Percentiles rank a stretch among this genome's conserved stretches.
Evolutionary conservation across 2,329 filamentous ascomycete species (phyloP).

Genomic region (Alternaria hordeiaustralica): DNA sequence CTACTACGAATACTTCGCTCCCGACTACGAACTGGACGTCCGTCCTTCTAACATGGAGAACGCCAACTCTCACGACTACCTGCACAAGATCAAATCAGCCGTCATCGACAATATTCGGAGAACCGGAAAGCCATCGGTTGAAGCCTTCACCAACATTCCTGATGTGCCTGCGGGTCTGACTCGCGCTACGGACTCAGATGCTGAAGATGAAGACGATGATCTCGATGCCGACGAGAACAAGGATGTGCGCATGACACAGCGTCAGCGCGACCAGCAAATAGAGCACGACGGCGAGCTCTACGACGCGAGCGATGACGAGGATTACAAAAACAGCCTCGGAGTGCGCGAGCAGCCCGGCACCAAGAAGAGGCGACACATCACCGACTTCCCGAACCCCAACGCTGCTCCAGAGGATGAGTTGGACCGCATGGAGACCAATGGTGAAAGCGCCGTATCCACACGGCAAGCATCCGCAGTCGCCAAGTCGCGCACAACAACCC

Average conservation of each 20-base stretch:
- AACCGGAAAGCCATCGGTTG: slow-evolving; percentile 64
- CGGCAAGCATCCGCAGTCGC: slow-evolving; percentile 35
- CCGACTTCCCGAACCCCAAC: slow-evolving; percentile 66
- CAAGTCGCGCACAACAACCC: slow-evolving; percentile 37
- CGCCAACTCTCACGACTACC: slow-evolving; percentile 70
- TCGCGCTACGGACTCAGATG: slow-evolving; percentile 68
- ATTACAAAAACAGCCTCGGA: slow-evolving; percentile 75
- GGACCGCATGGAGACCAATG: slow-evolving; percentile 37
- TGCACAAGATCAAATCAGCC: slow-evolving; percentile 70
- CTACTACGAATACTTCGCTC: slow-evolving; percentile 84
- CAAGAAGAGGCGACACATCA: slow-evolving; percentile 63
- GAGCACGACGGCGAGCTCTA: slow-evolving; percentile 76
- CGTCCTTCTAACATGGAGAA: slow-evolving; percentile 76
- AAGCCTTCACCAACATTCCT: slow-evolving; percentile 62
- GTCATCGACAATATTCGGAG: slow-evolving; percentile 71
- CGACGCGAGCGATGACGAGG: slow-evolving; percentile 85
- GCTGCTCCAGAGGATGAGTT: slow-evolving; percentile 40
- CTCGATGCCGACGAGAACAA: slow-evolving; percentile 85
- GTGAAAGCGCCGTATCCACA: slow-evolving; percentile 38
- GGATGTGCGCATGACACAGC: slow-evolving; percentile 81
- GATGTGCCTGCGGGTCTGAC: slow-evolving; percentile 57
- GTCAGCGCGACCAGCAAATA: slow-evolving; percentile 80
- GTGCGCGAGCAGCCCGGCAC: slow-evolving; percentile 63
- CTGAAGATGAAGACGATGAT: slow-evolving; percentile 68
- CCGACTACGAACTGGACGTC: slow-evolving; percentile 73